phyloP scores from a whole-genome alignment of 2,329 filamentous ascomycete genomes.

The Claviceps maximensis region DNA sequence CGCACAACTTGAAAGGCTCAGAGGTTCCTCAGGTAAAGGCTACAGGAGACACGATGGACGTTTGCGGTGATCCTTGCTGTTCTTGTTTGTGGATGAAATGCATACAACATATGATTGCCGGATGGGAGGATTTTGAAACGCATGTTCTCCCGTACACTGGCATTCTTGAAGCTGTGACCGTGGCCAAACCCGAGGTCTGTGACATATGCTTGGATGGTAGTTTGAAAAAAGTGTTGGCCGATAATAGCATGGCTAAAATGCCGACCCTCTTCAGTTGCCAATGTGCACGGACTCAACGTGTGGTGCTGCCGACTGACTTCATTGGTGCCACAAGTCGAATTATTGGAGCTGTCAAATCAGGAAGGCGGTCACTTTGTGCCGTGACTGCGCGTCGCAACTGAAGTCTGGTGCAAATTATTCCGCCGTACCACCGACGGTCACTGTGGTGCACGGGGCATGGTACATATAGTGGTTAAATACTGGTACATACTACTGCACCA shows the following conservation, averaged over 20 bases:
- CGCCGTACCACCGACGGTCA: background rate
- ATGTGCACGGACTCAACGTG: background rate
- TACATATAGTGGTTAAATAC: background rate
- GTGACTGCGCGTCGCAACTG: background rate
- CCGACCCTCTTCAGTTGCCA: background rate
- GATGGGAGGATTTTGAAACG: background rate
- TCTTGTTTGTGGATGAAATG: background rate
- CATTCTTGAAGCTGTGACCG: background rate
- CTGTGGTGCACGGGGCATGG: background rate
- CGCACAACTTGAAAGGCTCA: background rate
- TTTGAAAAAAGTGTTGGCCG: too few species aligned
- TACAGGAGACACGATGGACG: background rate
- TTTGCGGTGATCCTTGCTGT: background rate
- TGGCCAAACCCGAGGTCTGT: too few species aligned
- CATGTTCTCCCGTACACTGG: background rate
- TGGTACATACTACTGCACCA: background rate
- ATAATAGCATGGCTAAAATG: too few species aligned
- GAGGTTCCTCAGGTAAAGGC: background rate
- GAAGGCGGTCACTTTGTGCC: background rate
- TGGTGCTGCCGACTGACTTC: background rate
- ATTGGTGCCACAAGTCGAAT: background rate
- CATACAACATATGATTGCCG: background rate
- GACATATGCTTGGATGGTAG: too few species aligned
- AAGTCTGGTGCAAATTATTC: background rate
- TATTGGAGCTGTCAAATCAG: background rate